A percentile compares a stretch with the other conserved stretches of the same genome.
These are phyloP conservation scores for Dioszegia hungarica DNA, from an alignment of 768 basidiomycete genomes.

Conservation along the genomic window DNA sequence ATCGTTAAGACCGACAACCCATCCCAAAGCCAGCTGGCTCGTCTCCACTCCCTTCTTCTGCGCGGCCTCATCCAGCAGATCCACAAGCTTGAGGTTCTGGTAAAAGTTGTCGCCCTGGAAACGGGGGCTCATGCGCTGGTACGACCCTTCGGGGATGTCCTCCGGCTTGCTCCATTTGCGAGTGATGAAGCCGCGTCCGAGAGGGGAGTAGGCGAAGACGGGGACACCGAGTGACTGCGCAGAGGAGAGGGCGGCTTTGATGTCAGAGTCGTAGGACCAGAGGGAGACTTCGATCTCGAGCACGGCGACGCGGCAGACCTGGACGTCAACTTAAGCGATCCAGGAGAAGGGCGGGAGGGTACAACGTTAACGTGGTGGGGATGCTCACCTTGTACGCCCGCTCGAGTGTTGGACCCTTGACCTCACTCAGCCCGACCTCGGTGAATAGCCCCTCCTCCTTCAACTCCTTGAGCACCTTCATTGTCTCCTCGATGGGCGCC, in stretches of 20 bases:
- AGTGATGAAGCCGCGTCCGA: conserved; percentile 50
- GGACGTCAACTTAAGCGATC: not conserved
- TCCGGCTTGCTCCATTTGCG: conserved; percentile 43
- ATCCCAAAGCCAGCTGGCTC: conserved; percentile 52
- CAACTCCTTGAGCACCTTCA: conserved; percentile 52
- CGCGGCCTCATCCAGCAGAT: conserved; percentile 52
- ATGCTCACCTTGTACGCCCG: conserved; percentile 51
- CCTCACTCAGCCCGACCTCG: conserved; percentile 30
- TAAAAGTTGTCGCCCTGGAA: conserved; percentile 54
- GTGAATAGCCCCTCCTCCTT: conserved; percentile 58
- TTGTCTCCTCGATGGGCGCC: conserved; percentile 53
- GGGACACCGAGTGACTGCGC: conserved; percentile 59
- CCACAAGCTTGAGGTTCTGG: conserved; percentile 53
- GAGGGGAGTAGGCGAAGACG: conserved; percentile 60
- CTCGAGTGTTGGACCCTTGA: conserved; percentile 51
- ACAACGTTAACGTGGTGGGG: too few species aligned
- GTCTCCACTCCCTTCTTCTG: conserved; percentile 52
- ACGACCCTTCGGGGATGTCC: conserved; percentile 52
- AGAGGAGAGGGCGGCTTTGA: conserved; percentile 56
- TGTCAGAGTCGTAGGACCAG: conserved; percentile 58
- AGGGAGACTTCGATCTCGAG: conserved; percentile 67
- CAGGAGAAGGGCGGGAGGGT: conserved; percentile 10
- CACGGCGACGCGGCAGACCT: conserved; percentile 58
- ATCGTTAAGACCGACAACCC: conserved; percentile 42
- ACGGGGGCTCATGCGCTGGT: conserved; percentile 51